A percentile compares a stretch with the other conserved stretches of the same genome.
phyloP scores from a whole-genome alignment of 306 rosid species.

The Citrullus mucosospermus region DNA sequence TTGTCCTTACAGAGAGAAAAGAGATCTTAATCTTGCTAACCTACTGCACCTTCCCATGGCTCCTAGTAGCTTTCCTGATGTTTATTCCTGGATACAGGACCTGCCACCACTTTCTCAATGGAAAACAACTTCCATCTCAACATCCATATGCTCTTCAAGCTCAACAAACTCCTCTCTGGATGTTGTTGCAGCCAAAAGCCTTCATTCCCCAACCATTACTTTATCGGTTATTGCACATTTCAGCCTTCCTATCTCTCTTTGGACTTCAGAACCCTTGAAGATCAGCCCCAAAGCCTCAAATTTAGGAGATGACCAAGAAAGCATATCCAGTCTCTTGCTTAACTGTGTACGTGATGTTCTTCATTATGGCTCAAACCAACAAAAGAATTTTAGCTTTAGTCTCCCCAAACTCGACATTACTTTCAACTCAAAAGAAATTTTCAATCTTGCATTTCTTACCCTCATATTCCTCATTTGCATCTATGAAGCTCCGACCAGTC shows the following conservation, averaged over 20 bases:
- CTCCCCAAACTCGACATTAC: conserved; percentile 32
- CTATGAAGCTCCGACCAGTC: conserved; percentile 61
- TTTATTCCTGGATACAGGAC: conserved; percentile 62
- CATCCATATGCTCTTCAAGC: conserved; percentile 35
- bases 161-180: conserved; percentile 62
- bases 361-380: conserved; percentile 56
- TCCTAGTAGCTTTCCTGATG: conserved; percentile 38
- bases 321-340: conserved; percentile 34
- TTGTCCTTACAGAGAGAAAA: background rate
- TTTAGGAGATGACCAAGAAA: conserved; percentile 23
- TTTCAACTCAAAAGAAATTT: conserved; percentile 35
- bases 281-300: conserved; percentile 14
- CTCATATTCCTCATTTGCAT: conserved; percentile 63
- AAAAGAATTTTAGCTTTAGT: conserved; percentile 21
- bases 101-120: conserved; percentile 66
- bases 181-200: conserved; percentile 36
- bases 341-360: conserved; percentile 57
- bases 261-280: conserved; percentile 69
- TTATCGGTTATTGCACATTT: conserved; percentile 51
- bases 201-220: conserved; percentile 24
- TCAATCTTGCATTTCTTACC: conserved; percentile 55
- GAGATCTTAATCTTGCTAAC: background rate
- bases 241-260: conserved; percentile 52
- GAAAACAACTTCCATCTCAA: conserved; percentile 38
- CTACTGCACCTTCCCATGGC: conserved; percentile 35